Evolutionary conservation across 2,329 filamentous ascomycete species (phyloP).

Genomic region (Sporothrix phasma): DNA sequence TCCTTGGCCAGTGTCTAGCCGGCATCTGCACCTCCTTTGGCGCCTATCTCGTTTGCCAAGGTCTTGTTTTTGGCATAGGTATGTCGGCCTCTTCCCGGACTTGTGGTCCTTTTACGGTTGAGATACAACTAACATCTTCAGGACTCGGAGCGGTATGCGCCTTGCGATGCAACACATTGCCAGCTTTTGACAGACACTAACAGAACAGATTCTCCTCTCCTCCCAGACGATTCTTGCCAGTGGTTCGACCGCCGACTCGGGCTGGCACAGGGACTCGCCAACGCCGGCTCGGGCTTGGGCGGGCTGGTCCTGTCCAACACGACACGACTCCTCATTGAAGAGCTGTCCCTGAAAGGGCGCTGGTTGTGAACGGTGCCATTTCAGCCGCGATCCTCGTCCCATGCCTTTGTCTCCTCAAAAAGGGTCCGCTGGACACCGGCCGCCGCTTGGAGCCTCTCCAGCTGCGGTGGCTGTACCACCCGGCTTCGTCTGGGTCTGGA

Average conservation of each 20-base stretch:
- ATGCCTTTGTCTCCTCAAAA: background rate
- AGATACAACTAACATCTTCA: background rate
- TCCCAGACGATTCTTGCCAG: background rate
- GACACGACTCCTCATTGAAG: slow-evolving; percentile 9
- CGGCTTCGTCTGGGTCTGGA: slow-evolving; percentile 7
- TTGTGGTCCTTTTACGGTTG: background rate
- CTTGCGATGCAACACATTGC: background rate
- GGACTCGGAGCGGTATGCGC: background rate
- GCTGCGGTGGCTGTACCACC: slow-evolving; percentile 4
- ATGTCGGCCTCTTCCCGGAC: background rate
- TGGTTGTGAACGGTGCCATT: slow-evolving; percentile 8
- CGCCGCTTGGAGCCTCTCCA: background rate
- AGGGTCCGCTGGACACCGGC: background rate
- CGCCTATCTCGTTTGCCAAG: slow-evolving; percentile 12
- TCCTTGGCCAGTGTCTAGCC: slow-evolving; percentile 9
- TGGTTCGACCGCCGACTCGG: slow-evolving; percentile 13
- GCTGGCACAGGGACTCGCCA: slow-evolving; percentile 5
- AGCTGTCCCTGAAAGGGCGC: background rate
- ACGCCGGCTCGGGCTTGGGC: slow-evolving; percentile 12
- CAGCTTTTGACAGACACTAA: background rate
- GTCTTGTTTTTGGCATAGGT: slow-evolving; percentile 10
- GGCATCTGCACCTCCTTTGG: slow-evolving; percentile 7
- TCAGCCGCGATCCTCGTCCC: slow-evolving; percentile 6
- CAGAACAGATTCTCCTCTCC: background rate
- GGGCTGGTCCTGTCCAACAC: slow-evolving; percentile 12